Conservation (phyloP, 2,329 filamentous ascomycete genomes). For the Colletotrichum horii region DNA sequence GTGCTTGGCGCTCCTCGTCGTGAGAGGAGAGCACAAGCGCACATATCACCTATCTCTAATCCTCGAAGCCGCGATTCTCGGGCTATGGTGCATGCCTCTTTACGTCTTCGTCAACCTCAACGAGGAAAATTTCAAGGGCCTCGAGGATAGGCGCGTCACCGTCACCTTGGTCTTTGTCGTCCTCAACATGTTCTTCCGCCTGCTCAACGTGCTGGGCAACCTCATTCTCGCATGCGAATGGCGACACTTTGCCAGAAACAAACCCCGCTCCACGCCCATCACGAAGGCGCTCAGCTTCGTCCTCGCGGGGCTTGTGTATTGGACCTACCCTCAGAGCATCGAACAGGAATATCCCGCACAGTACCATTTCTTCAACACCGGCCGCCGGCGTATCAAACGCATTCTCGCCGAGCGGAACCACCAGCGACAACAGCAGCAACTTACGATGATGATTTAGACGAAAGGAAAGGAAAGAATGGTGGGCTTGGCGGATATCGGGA, state of each 20-base stretch:
- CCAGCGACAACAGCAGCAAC: constrained; percentile 10
- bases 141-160: constrained; percentile 18
- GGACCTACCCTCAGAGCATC: constrained; percentile 45
- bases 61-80: constrained; percentile 40
- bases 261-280: constrained; percentile 24
- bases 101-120: constrained; percentile 23
- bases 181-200: constrained; percentile 43
- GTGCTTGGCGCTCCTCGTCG: constrained; percentile 36
- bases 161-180: constrained; percentile 38
- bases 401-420: constrained; percentile 17
- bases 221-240: constrained; percentile 40
- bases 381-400: constrained; percentile 14
- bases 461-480: background rate
- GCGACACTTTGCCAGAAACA: constrained; percentile 40
- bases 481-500: background rate
- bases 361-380: constrained; percentile 18
- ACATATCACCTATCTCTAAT: constrained; percentile 44
- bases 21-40: constrained; percentile 36
- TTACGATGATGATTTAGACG: constrained; percentile 9
- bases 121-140: background rate
- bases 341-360: constrained; percentile 40
- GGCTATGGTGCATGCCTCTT: constrained; percentile 33
- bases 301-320: constrained; percentile 39
- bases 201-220: constrained; percentile 44
- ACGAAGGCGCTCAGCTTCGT: constrained; percentile 27